Base-by-base conservation (phyloP, 805 yeast genomes). In the Millerozyma miso region DNA sequence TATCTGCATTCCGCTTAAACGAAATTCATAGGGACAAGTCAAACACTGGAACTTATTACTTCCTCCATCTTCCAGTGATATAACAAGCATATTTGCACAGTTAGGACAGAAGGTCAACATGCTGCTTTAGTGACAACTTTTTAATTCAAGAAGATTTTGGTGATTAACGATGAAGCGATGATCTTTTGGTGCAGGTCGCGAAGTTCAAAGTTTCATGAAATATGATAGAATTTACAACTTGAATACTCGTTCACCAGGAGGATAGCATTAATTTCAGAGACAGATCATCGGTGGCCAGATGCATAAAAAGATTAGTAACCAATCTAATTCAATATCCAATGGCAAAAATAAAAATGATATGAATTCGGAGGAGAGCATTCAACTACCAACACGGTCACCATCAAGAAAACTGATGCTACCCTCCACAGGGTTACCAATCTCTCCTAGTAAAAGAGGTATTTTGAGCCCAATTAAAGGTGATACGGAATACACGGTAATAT, bases 91-190 rank as follows among this genome's bases (percentile, higher is more conserved):
- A 54, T 91, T 91, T 15, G 95, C 81, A 63, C 99, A 91, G 58
- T 84, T 79, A 4, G 98, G 99, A 58, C 99, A 91, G 61, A 91
- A 91, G 1, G 97, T 87, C 41, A 91, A 73, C 99, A 91, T 91
- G n/a, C 29, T 23, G 10, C 10, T 23, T 23, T 10, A 10, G n/a
- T n/a, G n/a, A n/a, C n/a, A n/a, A n/a, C n/a, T n/a, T n/a, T n/a
- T n/a, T n/a, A n/a, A n/a, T n/a, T n/a, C n/a, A n/a, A n/a, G n/a
- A n/a, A n/a, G n/a, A n/a, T n/a, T n/a, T n/a, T n/a, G n/a, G n/a
- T n/a, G n/a, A n/a, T n/a, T n/a, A n/a, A 7, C 10, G 29, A 23
- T 23, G 29, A 23, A 23, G 29, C 10, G 29, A 23, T 23, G 29
- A 23, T 23, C 29, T 23, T 23, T 23, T 23, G 10, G 29, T 23